These are phyloP conservation scores for rapeseed (Brassica napus) DNA, from an alignment of 345 rosid genomes.

Conservation along the genomic window DNA sequence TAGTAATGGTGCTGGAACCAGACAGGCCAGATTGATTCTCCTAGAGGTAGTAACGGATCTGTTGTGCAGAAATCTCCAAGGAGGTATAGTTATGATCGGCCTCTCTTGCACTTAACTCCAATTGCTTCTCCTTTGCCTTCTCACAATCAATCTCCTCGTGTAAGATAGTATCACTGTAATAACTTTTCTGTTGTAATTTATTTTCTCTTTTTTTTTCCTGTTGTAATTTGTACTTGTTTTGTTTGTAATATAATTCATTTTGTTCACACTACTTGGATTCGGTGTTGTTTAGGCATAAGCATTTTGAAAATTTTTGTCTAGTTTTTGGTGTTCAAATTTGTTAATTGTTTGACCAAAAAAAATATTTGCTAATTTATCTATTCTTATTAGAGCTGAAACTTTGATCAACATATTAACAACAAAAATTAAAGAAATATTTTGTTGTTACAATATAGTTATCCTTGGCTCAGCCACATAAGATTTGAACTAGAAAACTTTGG, in stretches of 20 bases:
- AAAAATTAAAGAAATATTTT: not conserved
- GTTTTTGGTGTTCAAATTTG: not conserved
- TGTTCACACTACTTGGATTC: not conserved
- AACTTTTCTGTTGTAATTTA: not conserved
- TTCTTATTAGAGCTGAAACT: not conserved
- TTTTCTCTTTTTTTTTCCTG: not conserved
- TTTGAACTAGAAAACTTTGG: not conserved
- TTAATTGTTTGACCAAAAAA: not conserved
- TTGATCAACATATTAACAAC: not conserved
- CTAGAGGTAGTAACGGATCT: conserved; percentile 38
- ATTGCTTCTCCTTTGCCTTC: conserved; percentile 62
- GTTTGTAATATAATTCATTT: conserved; percentile 13
- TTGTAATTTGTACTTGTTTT: conserved; percentile 19
- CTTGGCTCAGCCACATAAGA: not conserved
- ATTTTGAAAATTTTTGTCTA: not conserved
- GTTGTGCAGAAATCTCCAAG: conserved; percentile 53
- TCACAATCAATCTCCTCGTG: conserved; percentile 59
- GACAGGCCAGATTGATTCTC: conserved; percentile 41
- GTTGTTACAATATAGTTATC: not conserved
- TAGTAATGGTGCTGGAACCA: conserved; percentile 43
- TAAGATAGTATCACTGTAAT: conserved; percentile 32
- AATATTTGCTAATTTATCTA: not conserved
- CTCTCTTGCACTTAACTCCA: conserved; percentile 58
- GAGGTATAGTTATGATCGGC: conserved; percentile 50
- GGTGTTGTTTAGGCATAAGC: not conserved